These are phyloP conservation scores for Coprinellus aureogranulatus DNA, from an alignment of 768 basidiomycete species.

Conservation along the genomic window DNA sequence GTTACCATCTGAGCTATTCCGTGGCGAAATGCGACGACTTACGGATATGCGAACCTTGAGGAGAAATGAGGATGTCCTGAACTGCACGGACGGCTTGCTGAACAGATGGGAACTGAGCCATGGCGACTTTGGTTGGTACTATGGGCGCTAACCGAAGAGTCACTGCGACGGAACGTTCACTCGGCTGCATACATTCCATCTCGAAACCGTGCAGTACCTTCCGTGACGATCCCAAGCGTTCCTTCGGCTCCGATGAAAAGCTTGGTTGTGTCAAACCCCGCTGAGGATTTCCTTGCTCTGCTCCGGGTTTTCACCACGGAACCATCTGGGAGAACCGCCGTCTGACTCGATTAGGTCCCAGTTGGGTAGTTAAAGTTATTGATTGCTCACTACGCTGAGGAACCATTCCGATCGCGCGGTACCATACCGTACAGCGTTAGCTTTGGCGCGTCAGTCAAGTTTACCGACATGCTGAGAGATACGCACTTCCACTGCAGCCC, in stretches of 20 bases:
- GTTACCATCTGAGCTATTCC: not conserved
- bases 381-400: slow-evolving; percentile 60
- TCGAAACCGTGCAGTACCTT: slow-evolving; percentile 44
- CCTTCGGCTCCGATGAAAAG: slow-evolving; percentile 90
- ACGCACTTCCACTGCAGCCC: slow-evolving; percentile 80
- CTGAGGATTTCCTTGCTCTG: slow-evolving; percentile 78
- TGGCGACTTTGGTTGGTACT: slow-evolving; percentile 80
- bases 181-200: not conserved
- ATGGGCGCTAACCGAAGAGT: slow-evolving; percentile 81
- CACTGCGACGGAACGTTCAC: slow-evolving; percentile 39
- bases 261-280: slow-evolving; percentile 86
- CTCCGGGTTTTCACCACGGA: slow-evolving; percentile 85
- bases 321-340: slow-evolving; percentile 80
- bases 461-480: slow-evolving; percentile 4
- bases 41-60: slow-evolving; percentile 75
- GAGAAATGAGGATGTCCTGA: slow-evolving; percentile 70
- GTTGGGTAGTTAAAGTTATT: too few relatives aligned
- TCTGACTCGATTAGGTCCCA: slow-evolving; percentile 41
- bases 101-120: slow-evolving; percentile 83
- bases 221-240: slow-evolving; percentile 86
- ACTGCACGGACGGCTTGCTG: slow-evolving; percentile 77
- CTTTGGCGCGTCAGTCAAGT: slow-evolving; percentile 32
- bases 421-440: slow-evolving; percentile 82
- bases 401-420: slow-evolving; percentile 90
- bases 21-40: slow-evolving; percentile 25